Conservation (phyloP, 2,329 filamentous ascomycete genomes). For the Venturiaceae sp. region DNA sequence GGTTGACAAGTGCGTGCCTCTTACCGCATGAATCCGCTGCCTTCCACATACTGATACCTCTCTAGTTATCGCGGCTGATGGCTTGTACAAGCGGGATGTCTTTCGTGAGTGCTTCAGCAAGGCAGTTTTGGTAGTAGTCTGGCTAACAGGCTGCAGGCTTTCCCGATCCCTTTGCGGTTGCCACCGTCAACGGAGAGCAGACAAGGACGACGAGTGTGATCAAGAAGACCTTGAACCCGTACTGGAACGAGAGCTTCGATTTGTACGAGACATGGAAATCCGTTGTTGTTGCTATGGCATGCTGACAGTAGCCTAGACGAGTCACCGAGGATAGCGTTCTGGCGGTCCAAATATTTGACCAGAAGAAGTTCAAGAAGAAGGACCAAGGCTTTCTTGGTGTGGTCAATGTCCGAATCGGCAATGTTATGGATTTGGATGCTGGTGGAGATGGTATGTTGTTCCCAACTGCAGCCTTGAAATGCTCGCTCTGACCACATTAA, state of each 20-base stretch:
- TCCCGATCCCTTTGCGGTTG: conserved; percentile 94
- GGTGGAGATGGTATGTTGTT: conserved; percentile 73
- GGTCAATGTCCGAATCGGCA: conserved; percentile 92
- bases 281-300: background rate
- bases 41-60: conserved; percentile 14
- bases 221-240: conserved; percentile 97
- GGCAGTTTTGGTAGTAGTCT: background rate
- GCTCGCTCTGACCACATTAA: background rate
- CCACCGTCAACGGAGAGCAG: conserved; percentile 94
- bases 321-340: conserved; percentile 94
- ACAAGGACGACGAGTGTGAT: conserved; percentile 96
- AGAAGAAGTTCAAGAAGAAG: conserved; percentile 99
- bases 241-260: conserved; percentile 99
- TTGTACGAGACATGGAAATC: conserved; percentile 55
- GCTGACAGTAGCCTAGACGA: conserved; percentile 44
- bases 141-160: conserved; percentile 53
- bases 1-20: conserved; percentile 70
- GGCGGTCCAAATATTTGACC: conserved; percentile 96
- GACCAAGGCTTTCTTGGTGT: conserved; percentile 97
- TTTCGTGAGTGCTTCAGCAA: conserved; percentile 70
- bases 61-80: conserved; percentile 94
- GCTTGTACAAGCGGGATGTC: conserved; percentile 97
- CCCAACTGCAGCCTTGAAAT: background rate
- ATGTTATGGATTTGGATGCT: conserved; percentile 81
- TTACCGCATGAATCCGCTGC: conserved; percentile 9